These are phyloP conservation scores for Cryptococcus sp. DNA, from an alignment of 1,284 basidiomycete genomes.

Conservation along the genomic window DNA sequence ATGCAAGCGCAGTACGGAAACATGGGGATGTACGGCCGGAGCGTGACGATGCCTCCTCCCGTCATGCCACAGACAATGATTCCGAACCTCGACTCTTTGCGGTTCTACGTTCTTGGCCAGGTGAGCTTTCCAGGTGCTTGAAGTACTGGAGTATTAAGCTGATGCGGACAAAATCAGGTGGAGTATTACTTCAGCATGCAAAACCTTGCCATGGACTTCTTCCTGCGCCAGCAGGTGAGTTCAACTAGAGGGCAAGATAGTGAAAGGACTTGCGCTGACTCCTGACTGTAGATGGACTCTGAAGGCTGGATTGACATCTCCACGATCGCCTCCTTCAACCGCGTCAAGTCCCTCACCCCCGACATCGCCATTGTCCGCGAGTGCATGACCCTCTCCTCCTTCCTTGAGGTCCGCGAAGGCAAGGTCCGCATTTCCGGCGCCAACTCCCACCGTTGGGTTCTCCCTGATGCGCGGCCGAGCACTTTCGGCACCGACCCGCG, in stretches of 20 bases:
- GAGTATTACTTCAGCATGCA: constrained; percentile 86
- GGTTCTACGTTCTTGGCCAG: constrained; percentile 66
- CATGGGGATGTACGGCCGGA: constrained; percentile 12
- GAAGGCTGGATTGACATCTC: constrained; percentile 80
- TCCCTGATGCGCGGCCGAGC: constrained; percentile 61
- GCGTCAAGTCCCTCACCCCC: constrained; percentile 66
- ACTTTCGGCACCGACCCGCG: constrained; percentile 20
- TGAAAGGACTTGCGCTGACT: not conserved
- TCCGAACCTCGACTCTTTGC: constrained; percentile 60
- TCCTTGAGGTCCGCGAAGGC: constrained; percentile 66
- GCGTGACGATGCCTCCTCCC: constrained; percentile 47
- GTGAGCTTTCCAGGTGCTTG: constrained; percentile 21
- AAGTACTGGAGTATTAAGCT: not conserved
- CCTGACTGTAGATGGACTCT: constrained; percentile 69
- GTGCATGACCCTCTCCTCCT: constrained; percentile 62
- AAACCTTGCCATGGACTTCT: constrained; percentile 79
- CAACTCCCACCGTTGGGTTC: constrained; percentile 63
- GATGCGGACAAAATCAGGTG: constrained; percentile 52
- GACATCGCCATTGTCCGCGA: constrained; percentile 67
- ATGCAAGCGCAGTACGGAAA: constrained; percentile 20
- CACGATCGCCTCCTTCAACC: constrained; percentile 80
- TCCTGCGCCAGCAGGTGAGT: constrained; percentile 66
- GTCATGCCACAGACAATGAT: constrained; percentile 59
- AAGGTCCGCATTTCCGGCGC: constrained; percentile 63
- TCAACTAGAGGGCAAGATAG: not conserved